phyloP scores from a whole-genome alignment of 2,329 filamentous ascomycete genomes.

The Aureobasidium namibiae region DNA sequence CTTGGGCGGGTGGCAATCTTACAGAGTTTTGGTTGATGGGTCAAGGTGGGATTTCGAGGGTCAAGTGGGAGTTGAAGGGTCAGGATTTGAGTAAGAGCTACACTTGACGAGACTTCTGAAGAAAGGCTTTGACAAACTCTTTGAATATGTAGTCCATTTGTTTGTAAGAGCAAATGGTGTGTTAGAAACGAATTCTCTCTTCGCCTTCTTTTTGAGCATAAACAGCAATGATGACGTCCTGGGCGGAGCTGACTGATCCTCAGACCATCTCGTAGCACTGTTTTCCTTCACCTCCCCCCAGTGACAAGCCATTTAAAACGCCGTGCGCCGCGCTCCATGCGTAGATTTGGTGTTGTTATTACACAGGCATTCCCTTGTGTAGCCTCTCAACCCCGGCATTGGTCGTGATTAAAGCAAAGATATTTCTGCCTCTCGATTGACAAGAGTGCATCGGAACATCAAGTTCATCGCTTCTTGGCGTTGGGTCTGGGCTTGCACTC shows the following conservation, averaged over 20 bases:
- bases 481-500: conserved; percentile 44
- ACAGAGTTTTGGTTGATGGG: conserved; percentile 35
- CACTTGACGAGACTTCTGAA: too few species aligned
- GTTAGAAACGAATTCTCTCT: too few species aligned
- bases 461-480: conserved; percentile 35
- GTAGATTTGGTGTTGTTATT: not conserved
- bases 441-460: not conserved
- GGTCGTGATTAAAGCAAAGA: conserved; percentile 3
- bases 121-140: too few species aligned
- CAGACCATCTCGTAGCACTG: too few species aligned
- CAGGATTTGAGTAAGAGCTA: conserved; percentile 21
- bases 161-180: too few species aligned
- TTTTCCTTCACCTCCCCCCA: not conserved
- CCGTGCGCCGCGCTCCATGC: conserved; percentile 13
- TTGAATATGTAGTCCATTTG: too few species aligned
- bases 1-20: conserved; percentile 33
- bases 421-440: not conserved
- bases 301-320: not conserved
- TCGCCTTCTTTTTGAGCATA: too few species aligned
- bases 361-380: not conserved
- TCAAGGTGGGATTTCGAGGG: conserved; percentile 30
- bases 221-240: too few species aligned
- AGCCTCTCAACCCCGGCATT: not conserved
- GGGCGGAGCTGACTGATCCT: too few species aligned
- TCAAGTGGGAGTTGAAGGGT: conserved; percentile 30